Evolutionary conservation across 2,329 filamentous ascomycete species (phyloP).

Genomic region (Colletotrichum liriopes): DNA sequence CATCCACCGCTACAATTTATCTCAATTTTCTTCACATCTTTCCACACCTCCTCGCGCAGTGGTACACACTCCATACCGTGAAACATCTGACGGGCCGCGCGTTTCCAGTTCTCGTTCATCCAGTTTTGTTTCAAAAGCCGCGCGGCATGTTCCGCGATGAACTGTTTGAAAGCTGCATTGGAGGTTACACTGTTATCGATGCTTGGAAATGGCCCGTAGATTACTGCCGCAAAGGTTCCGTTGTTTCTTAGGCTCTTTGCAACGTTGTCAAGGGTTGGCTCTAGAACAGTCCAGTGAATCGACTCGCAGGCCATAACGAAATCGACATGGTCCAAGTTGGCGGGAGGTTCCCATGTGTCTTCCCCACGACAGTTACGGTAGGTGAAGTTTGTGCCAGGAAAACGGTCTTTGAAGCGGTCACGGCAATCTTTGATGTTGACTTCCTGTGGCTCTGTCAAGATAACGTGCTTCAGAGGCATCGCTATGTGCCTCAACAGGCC

Average conservation of each 20-base stretch:
- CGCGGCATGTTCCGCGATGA: conserved; percentile 18
- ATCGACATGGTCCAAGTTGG: conserved; percentile 6
- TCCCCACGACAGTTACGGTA: conserved; percentile 23
- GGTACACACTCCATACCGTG: conserved; percentile 27
- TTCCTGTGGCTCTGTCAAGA: conserved; percentile 26
- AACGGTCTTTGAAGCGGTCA: conserved; percentile 14
- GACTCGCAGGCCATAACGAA: conserved; percentile 34
- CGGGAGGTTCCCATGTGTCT: conserved; percentile 6
- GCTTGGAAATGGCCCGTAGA: conserved; percentile 17
- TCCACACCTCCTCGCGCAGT: conserved; percentile 14
- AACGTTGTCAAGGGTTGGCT: conserved; percentile 13
- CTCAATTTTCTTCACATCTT: conserved; percentile 31
- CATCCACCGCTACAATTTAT: conserved; percentile 26
- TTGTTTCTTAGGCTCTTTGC: conserved; percentile 7
- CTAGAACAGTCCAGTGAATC: conserved; percentile 28
- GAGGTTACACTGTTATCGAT: conserved; percentile 23
- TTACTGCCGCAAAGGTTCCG: conserved; percentile 27
- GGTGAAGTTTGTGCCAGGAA: conserved; percentile 18
- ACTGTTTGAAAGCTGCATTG: conserved; percentile 17
- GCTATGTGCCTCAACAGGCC: conserved; percentile 15
- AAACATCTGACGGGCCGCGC: conserved; percentile 31
- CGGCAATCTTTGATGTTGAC: conserved; percentile 20
- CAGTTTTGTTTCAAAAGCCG: conserved; percentile 14
- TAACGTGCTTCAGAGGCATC: conserved; percentile 12
- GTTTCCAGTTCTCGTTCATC: conserved; percentile 29